A percentile compares a stretch with the other conserved stretches of the same genome.
Conservation (phyloP, 1,284 basidiomycete genomes). For the Ceratobasidium sp. region DNA sequence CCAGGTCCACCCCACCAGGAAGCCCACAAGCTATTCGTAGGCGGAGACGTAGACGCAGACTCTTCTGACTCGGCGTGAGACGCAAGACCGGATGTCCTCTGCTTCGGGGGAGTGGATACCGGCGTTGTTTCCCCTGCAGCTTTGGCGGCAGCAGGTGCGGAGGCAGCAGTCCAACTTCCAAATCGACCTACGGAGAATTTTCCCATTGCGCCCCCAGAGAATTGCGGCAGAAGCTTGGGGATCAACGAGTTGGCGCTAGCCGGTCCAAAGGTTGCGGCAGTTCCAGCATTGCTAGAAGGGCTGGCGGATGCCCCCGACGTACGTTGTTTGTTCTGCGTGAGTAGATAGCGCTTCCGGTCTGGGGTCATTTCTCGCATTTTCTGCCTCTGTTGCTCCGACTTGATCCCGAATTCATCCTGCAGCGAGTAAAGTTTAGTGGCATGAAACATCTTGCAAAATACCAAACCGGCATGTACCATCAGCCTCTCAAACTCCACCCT, state of each 20-base stretch:
- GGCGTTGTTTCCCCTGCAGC: conserved; percentile 7
- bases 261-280: conserved; percentile 65
- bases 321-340: conserved; percentile 60
- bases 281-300: conserved; percentile 48
- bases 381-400: conserved; percentile 65
- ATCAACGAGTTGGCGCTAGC: conserved; percentile 62
- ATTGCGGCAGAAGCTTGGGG: conserved; percentile 67
- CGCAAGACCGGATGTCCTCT: conserved; percentile 9
- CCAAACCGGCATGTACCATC: conserved; percentile 60
- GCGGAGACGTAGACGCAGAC: conserved; percentile 51
- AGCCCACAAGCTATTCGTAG: conserved; percentile 26
- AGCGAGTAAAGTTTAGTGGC: background rate
- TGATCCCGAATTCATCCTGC: conserved; percentile 75
- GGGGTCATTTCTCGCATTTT: conserved; percentile 69
- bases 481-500: conserved; percentile 63
- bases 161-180: conserved; percentile 57
- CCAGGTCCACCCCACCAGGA: conserved; percentile 35
- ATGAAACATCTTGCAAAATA: background rate
- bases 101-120: background rate
- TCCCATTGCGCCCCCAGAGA: conserved; percentile 73
- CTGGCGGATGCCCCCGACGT: conserved; percentile 52
- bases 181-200: conserved; percentile 73
- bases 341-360: conserved; percentile 72
- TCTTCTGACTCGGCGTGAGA: conserved; percentile 43
- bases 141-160: conserved; percentile 39